A percentile compares a stretch with the other conserved stretches of the same genome.
Conservation (phyloP, 768 basidiomycete species). For the Termitomyces sp. region DNA sequence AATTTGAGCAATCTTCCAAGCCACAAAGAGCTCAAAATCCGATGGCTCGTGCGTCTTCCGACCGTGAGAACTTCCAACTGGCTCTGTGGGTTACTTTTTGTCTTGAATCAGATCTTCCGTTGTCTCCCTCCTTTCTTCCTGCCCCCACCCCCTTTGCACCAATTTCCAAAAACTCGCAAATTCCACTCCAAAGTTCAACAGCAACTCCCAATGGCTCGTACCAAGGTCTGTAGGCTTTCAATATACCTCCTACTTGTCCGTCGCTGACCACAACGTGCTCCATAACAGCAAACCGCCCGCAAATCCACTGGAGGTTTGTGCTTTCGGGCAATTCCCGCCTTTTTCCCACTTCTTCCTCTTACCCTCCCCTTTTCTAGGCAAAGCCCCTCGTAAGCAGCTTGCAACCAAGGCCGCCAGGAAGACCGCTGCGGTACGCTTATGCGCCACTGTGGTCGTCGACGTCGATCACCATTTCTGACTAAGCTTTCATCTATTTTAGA, state of each 20-base stretch:
- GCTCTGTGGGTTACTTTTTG: conserved; percentile 34
- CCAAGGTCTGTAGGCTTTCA: conserved; percentile 55
- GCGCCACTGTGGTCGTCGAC: conserved; percentile 23
- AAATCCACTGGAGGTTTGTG: conserved; percentile 94
- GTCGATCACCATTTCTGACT: conserved; percentile 22
- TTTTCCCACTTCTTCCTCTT: conserved; percentile 15
- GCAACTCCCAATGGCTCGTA: conserved; percentile 69
- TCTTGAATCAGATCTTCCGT: conserved; percentile 28
- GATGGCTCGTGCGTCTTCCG: conserved; percentile 46
- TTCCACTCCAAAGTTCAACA: conserved; percentile 22
- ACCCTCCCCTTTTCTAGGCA: conserved; percentile 47
- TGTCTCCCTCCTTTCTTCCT: conserved; percentile 34
- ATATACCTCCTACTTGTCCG: conserved; percentile 9
- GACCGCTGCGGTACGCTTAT: conserved; percentile 63
- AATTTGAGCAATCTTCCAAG: conserved; percentile 45
- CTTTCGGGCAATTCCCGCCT: conserved; percentile 17
- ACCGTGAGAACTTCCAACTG: conserved; percentile 46
- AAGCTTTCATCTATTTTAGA: conserved; percentile 31
- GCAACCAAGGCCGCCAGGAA: conserved; percentile 95
- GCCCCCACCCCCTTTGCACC: conserved; percentile 33
- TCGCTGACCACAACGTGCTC: conserved; percentile 29
- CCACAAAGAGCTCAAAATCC: conserved; percentile 44
- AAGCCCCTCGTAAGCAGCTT: conserved; percentile 91
- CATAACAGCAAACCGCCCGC: conserved; percentile 90
- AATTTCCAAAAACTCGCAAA: conserved; percentile 21